Base-by-base conservation (phyloP, 2,329 filamentous ascomycete species). In the Tolypocladium pustulatum region DNA sequence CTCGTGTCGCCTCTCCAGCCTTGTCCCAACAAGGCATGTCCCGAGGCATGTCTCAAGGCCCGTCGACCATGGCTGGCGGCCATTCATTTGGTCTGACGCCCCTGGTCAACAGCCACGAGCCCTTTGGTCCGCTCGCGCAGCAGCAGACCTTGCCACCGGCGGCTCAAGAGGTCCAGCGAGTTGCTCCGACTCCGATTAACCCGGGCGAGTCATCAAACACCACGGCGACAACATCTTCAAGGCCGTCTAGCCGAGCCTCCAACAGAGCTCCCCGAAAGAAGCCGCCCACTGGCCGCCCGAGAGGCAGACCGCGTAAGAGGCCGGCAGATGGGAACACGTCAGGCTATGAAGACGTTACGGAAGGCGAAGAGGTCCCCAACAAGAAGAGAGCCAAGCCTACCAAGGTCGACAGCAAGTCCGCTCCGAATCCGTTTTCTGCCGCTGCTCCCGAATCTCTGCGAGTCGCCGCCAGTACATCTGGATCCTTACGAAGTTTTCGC, bases 401-500 rank as follows among this genome's bases (percentile, higher is more conserved):
- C 25, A 83, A 87, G 68, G 83, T 87, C 15, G 84, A 89, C 51
- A 57, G 27, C 62, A 87, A 86, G 75, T 85, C 85, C n/a, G 85
- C 86, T 56, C 87, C 84, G 64, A 83, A 81, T 61, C 84, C 83
- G 27, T 89, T 97, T 66, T 89, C 97, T 66, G 89, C 87, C 56
- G 81, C 83, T 43, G 86, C 85, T 36, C 83, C 86, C 12, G 91
- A 94, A 55, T 95, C 90, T 4, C 78, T 97, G 32, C 84, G 92
- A 55, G 91, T 96, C n/a, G 87, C 90, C 61, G 93, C 93, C 54
- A 96, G 91, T 69, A 96, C 90, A 20, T 88, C 92, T 52, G 90
- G 91, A 49, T 96, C 92, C 6, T 80, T 97, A 60, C 88, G 93
- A 51, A 87, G 87, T 54, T 89, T 96, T 71, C 84, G 91, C 52